phyloP scores from a whole-genome alignment of 202 grass and related monocot species.

The Sporobolus alterniflorus region DNA sequence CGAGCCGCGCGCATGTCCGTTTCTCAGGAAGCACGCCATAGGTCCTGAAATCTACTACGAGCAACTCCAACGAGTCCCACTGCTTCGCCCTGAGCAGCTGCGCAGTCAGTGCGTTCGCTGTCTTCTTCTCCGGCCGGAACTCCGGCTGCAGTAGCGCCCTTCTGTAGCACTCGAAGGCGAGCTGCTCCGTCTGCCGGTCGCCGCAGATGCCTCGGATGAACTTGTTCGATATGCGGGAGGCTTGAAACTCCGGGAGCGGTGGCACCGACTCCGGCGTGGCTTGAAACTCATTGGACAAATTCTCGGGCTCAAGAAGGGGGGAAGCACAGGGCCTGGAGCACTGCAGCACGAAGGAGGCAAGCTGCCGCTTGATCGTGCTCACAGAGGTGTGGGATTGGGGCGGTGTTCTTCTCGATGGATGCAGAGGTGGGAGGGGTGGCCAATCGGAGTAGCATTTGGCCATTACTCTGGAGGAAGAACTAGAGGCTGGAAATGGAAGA shows the following conservation, averaged over 20 bases:
- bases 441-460: conserved; percentile 88
- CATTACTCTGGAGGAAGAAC: conserved; percentile 54
- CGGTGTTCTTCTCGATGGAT: conserved; percentile 44
- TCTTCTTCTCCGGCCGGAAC: conserved; percentile 68
- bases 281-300: conserved; percentile 53
- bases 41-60: conserved; percentile 53
- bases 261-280: conserved; percentile 25
- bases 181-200: conserved; percentile 75
- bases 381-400: conserved; percentile 35
- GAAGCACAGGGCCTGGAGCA: conserved; percentile 71
- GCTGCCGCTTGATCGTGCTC: conserved; percentile 46
- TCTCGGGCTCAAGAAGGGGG: conserved; percentile 71
- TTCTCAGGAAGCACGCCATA: conserved; percentile 65
- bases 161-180: conserved; percentile 80
- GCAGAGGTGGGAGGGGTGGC: conserved; percentile 50
- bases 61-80: conserved; percentile 64
- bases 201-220: conserved; percentile 69
- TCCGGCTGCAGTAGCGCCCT: conserved; percentile 63
- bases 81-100: conserved; percentile 66
- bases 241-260: conserved; percentile 35
- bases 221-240: conserved; percentile 72
- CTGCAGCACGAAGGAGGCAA: conserved; percentile 43
- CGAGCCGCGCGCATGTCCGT: conserved; percentile 64
- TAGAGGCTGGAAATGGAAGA: conserved; percentile 51
- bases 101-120: conserved; percentile 52